phyloP scores from a whole-genome alignment of 2,329 filamentous ascomycete species.

The Gremmenia infestans region DNA sequence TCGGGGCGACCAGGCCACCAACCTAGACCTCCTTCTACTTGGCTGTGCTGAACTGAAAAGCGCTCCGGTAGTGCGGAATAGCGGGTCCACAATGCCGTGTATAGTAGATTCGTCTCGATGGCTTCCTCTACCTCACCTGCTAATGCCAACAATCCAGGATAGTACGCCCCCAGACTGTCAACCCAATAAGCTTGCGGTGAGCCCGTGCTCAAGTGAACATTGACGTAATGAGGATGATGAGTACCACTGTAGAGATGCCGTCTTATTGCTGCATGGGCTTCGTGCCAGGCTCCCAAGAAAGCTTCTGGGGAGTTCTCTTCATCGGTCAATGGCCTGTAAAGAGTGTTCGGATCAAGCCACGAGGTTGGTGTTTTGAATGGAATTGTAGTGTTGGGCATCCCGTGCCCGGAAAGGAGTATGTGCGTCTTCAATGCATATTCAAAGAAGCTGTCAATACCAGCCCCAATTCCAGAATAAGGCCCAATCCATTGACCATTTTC shows the following conservation, averaged over 20 bases:
- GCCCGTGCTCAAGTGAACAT: slow-evolving; percentile 82
- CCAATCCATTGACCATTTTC: slow-evolving; percentile 88
- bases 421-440: slow-evolving; percentile 96
- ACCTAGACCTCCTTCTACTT: slow-evolving; percentile 77
- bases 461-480: slow-evolving; percentile 87
- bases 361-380: slow-evolving; percentile 19
- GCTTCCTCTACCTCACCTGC: slow-evolving; percentile 90
- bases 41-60: slow-evolving; percentile 81
- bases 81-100: slow-evolving; percentile 89
- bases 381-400: slow-evolving; percentile 45
- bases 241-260: slow-evolving; percentile 81
- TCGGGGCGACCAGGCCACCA: slow-evolving; percentile 97
- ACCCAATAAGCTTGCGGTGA: slow-evolving; percentile 91
- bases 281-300: slow-evolving; percentile 79
- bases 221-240: slow-evolving; percentile 89
- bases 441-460: slow-evolving; percentile 96
- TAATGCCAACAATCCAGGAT: slow-evolving; percentile 79
- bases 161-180: slow-evolving; percentile 92
- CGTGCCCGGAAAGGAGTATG: slow-evolving; percentile 77
- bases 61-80: slow-evolving; percentile 92
- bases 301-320: slow-evolving; percentile 68
- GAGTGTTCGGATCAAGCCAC: slow-evolving; percentile 60
- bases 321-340: slow-evolving; percentile 54
- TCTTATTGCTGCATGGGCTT: slow-evolving; percentile 81
- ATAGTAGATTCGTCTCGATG: slow-evolving; percentile 81